Base-by-base conservation (phyloP, 495 filamentous ascomycete species). In the Talaromyces proteolyticus region DNA sequence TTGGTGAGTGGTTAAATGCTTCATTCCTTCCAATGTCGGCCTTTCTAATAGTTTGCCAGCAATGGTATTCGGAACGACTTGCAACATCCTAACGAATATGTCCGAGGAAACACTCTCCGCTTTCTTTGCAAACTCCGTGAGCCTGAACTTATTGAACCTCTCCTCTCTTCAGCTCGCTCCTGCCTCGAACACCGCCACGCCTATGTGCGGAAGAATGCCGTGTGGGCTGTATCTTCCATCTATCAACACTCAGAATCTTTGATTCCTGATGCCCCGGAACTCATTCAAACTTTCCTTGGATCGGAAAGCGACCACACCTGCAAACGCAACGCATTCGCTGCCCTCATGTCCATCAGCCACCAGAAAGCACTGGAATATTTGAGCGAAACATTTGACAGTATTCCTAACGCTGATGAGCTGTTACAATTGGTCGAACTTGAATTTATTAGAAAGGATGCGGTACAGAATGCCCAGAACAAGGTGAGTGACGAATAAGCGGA, bases 31-130 rank as follows among this genome's bases (percentile, higher is more conserved):
- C 43, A 48, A 1, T 36, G 14, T 24, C 18, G 23, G 6, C 18
- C 25, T 19, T 17, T 23, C 50, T 40, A 24, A 40, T 29, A 46
- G 24, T 24, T 36, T 37, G 26, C 23, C 59, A 97, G 92, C 68
- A 97, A 98, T 66, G 93, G 92, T 54, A 99, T 99, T 59, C 84
- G 91, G 60, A 95, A 96, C 63, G 94, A 99, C 63, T 75, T 99
- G 45, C 91, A 96, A 67, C 91, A 96, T 56, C 82, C 94, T 43
- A 99, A 99, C 74, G 94, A 99, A 75, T 99, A 95, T 70, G 88
- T 99, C 50, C 81, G 94, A 51, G 94, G 92, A 53, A 96, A 95
- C 62, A 99, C 94, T 8, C 77, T 99, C 36, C 88, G 94, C 49
- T 99, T 97, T 74, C 77, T 99, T 26, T 91, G 84, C 80, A 99